Conservation (phyloP, 2,329 filamentous ascomycete species). For the Diaporthe vaccinii region DNA sequence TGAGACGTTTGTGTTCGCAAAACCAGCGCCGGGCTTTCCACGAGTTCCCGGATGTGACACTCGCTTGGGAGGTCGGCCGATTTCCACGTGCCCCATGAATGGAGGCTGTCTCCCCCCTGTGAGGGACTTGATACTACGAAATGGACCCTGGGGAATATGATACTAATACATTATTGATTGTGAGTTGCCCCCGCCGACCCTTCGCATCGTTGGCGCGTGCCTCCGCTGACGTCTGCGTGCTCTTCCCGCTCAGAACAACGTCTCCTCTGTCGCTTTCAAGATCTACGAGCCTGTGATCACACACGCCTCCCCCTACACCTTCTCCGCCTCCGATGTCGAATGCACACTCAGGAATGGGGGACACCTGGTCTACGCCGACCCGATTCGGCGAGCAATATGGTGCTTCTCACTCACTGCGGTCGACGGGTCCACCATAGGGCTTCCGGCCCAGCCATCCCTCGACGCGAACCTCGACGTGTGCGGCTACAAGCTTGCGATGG, state of each 20-base stretch:
- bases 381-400: slow-evolving; percentile 65
- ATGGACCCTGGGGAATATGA: slow-evolving; percentile 76
- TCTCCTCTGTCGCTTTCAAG: slow-evolving; percentile 67
- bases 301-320: slow-evolving; percentile 58
- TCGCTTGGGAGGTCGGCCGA: slow-evolving; percentile 35
- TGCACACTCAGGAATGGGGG: slow-evolving; percentile 64
- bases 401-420: slow-evolving; percentile 64
- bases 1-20: slow-evolving; percentile 14
- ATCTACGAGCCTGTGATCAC: slow-evolving; percentile 66
- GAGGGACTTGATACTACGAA: slow-evolving; percentile 53
- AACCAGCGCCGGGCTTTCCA: slow-evolving; percentile 23
- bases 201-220: slow-evolving; percentile 1
- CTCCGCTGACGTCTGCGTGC: slow-evolving; percentile 40
- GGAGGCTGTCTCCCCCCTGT: slow-evolving; percentile 40
- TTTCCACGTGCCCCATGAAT: slow-evolving; percentile 40
- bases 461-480: slow-evolving; percentile 58
- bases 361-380: slow-evolving; percentile 67
- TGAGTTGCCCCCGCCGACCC: slow-evolving; percentile 51
- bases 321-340: slow-evolving; percentile 66
- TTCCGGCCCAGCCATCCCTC: slow-evolving; percentile 48
- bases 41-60: slow-evolving; percentile 34
- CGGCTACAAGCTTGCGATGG: slow-evolving; percentile 58
- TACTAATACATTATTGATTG: slow-evolving; percentile 72
- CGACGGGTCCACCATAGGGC: slow-evolving; percentile 50
- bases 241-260: slow-evolving; percentile 62